Evolutionary conservation across 2,329 filamentous ascomycete species (phyloP), one percentile per base, ranked within the genome.

Genomic region (Rosellinia necatrix): DNA sequence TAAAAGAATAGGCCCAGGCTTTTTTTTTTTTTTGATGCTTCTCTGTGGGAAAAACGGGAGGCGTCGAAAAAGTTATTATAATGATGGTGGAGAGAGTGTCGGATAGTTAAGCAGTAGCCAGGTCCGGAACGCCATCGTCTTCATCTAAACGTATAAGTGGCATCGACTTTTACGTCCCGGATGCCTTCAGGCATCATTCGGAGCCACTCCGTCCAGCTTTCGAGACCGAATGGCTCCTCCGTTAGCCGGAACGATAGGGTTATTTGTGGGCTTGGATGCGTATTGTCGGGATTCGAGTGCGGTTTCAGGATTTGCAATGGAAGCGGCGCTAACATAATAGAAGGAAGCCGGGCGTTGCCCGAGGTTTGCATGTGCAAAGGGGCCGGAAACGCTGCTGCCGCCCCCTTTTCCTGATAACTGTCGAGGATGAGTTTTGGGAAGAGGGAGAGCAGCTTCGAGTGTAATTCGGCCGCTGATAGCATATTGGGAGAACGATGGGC

Each of bases 121-220:
- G n/a, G n/a, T n/a, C n/a, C n/a, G n/a, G n/a, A n/a, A n/a, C n/a
- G n/a, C n/a, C n/a, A n/a, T n/a, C n/a, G n/a, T n/a, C 17, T 66
- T 75, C 67, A 76, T 63, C 74, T 71, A 63, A 74, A 75, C 65
- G 72, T 72, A 67, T 72, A 81, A 17, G 80, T 78, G 3, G 79
- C 79, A 21, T 84, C 81, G 38, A 84, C 76, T 67, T 78, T 81
- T 52, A 84, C 74, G 55, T 84, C 81, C 62, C 73, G 78, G 61
- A 84, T 76, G 6, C 80, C 78, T 53, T 83, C 80, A 2, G 82
- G 82, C 76, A 85, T 81, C 64, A 81, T 72, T 19, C 82, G 78
- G 59, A 85, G 68, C 81, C 82, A 85, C 64, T 85, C 81, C 50
- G 77, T 74, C 81, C 82, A 84, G 51, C 71, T 77, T 47, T 84